Conservation (phyloP, 495 filamentous ascomycete genomes). For the Neurospora tetraspora region DNA sequence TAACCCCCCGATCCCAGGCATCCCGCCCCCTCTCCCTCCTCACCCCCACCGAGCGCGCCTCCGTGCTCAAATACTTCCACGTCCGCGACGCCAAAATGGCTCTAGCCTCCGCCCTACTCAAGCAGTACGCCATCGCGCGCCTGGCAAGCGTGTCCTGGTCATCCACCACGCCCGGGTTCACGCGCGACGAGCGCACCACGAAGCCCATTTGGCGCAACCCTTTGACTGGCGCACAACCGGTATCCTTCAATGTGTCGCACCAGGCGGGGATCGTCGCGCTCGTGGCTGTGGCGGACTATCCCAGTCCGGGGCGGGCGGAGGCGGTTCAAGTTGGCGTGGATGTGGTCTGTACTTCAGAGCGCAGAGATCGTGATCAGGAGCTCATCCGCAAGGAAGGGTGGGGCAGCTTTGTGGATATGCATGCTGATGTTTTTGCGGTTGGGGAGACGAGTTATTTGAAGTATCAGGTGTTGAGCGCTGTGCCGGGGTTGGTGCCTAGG, state of each 20-base stretch:
- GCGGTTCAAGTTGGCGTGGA: slow-evolving; percentile 51
- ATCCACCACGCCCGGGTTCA: slow-evolving; percentile 37
- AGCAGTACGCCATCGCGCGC: slow-evolving; percentile 61
- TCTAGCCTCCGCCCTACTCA: slow-evolving; percentile 68
- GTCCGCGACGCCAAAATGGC: slow-evolving; percentile 56
- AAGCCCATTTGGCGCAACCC: slow-evolving; percentile 48
- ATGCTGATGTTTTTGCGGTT: slow-evolving; percentile 62
- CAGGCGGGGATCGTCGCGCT: slow-evolving; percentile 68
- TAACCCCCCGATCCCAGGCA: too few species aligned
- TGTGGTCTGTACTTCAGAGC: slow-evolving; percentile 67
- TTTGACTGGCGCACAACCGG: slow-evolving; percentile 19
- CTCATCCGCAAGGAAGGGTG: slow-evolving; percentile 44
- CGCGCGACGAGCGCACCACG: slow-evolving; percentile 44
- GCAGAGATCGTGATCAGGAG: slow-evolving; percentile 41
- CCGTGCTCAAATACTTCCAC: slow-evolving; percentile 48
- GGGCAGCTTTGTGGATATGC: slow-evolving; percentile 61
- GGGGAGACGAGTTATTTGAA: slow-evolving; percentile 31
- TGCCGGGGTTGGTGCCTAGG: slow-evolving; percentile 12
- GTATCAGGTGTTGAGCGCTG: slow-evolving; percentile 15
- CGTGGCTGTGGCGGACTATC: slow-evolving; percentile 31
- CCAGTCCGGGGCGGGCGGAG: slow-evolving; percentile 2
- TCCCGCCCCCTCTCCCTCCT: slow-evolving; percentile 48
- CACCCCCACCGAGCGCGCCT: slow-evolving; percentile 35
- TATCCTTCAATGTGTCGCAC: slow-evolving; percentile 85
- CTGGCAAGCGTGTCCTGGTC: slow-evolving; percentile 55